Evolutionary conservation across 495 filamentous ascomycete genomes (phyloP).

Genomic region (Patellaria atrata): DNA sequence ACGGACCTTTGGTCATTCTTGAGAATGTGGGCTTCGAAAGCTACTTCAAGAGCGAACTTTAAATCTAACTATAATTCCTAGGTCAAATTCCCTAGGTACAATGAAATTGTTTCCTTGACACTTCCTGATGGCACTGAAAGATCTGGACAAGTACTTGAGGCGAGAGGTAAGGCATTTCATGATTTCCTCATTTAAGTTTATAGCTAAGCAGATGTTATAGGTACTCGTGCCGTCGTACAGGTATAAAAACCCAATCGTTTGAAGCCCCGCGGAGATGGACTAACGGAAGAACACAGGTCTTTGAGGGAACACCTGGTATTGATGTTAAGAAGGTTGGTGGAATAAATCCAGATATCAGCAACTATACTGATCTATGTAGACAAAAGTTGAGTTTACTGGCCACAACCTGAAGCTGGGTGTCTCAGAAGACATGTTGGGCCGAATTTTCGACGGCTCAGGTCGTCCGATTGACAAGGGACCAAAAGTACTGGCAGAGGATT

Average conservation of each 20-base stretch:
- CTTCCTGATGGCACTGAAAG: conserved; percentile 89
- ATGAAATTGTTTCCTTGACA: conserved; percentile 94
- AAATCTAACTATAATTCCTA: conserved; percentile 26
- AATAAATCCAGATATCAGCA: background rate
- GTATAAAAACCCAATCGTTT: no score
- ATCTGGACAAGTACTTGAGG: conserved; percentile 92
- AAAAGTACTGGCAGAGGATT: conserved; percentile 95
- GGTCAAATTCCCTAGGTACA: conserved; percentile 95
- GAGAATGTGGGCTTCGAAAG: conserved; percentile 52
- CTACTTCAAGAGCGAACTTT: background rate
- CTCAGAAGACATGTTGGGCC: conserved; percentile 97
- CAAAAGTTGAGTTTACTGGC: conserved; percentile 92
- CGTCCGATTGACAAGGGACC: conserved; percentile 97
- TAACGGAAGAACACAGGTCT: conserved; percentile 46
- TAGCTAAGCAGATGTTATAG: conserved; percentile 29
- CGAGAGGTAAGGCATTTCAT: conserved; percentile 56
- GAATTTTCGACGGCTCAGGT: conserved; percentile 96
- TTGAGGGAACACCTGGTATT: conserved; percentile 91
- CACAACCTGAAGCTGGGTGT: conserved; percentile 96
- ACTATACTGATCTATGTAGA: conserved; percentile 34
- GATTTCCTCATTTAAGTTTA: background rate
- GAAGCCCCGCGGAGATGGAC: background rate
- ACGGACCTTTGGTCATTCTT: conserved; percentile 91
- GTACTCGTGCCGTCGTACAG: conserved; percentile 84
- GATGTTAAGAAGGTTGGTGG: conserved; percentile 85